A percentile compares a stretch with the other conserved stretches of the same genome.
Evolutionary conservation across 2,329 filamentous ascomycete genomes (phyloP).

Genomic region (Trichoderma sp.): DNA sequence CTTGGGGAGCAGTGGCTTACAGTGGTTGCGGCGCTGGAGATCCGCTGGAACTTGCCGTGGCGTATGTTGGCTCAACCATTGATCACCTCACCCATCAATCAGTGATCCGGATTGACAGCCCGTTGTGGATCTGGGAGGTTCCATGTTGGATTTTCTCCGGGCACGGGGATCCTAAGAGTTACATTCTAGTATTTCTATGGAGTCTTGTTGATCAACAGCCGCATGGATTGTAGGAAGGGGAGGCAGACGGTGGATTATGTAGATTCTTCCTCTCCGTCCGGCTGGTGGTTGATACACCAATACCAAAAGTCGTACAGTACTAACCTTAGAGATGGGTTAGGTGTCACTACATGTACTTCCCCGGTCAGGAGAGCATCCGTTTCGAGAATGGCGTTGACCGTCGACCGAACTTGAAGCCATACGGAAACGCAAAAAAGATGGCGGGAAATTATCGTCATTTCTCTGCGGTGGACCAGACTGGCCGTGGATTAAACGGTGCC

Average conservation of each 20-base stretch:
- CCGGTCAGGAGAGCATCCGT: slow-evolving; percentile 22
- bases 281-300: no score
- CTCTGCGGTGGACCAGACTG: slow-evolving; percentile 22
- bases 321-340: no score
- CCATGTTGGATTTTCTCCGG: neutral
- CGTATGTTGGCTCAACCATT: no score
- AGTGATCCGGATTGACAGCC: no score
- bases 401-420: neutral
- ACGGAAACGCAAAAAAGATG: slow-evolving; percentile 4
- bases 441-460: slow-evolving; percentile 28
- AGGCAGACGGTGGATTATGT: neutral
- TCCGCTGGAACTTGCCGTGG: neutral
- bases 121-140: no score
- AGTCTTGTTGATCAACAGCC: neutral
- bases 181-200: neutral
- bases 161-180: neutral
- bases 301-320: no score
- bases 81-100: no score
- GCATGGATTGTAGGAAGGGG: neutral
- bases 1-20: neutral
- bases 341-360: neutral
- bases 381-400: slow-evolving; percentile 16
- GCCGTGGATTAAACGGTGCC: neutral
- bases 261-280: neutral
- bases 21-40: slow-evolving; percentile 6